Conservation (phyloP, 2,329 filamentous ascomycete genomes). For the Talaromyces sp. region DNA sequence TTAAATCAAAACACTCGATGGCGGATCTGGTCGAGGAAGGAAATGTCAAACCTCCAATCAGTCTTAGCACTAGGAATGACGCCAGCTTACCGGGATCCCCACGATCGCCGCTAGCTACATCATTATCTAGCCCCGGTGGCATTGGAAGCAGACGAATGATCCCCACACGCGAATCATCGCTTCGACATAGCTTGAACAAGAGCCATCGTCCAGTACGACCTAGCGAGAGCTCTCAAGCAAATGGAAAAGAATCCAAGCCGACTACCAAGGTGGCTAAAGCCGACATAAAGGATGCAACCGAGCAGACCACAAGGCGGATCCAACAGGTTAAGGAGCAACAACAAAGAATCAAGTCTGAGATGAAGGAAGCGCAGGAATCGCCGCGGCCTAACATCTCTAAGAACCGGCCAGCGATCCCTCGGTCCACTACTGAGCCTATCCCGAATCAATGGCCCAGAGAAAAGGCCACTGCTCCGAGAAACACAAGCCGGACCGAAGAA, state of each 20-base stretch:
- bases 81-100: neutral
- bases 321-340: conserved; percentile 54
- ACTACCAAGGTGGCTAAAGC: conserved; percentile 34
- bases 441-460: conserved; percentile 11
- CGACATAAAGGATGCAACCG: conserved; percentile 42
- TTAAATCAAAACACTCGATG: conserved; percentile 39
- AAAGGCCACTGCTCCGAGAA: conserved; percentile 6
- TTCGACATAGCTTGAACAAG: conserved; percentile 52
- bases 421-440: conserved; percentile 15
- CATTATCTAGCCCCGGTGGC: conserved; percentile 26
- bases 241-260: conserved; percentile 28
- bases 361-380: conserved; percentile 33
- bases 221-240: conserved; percentile 25
- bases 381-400: conserved; percentile 10
- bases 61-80: conserved; percentile 13
- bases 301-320: conserved; percentile 54
- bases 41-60: conserved; percentile 17
- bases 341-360: conserved; percentile 47
- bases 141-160: conserved; percentile 51
- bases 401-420: neutral
- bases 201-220: conserved; percentile 37
- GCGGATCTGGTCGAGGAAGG: conserved; percentile 37
- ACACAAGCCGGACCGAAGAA: conserved; percentile 24
- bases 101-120: conserved; percentile 10
- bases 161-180: conserved; percentile 63